Evolutionary conservation across 345 rosid genomes (phyloP), one percentile per base, ranked within the genome.

Genomic region (Linum trigynum): DNA sequence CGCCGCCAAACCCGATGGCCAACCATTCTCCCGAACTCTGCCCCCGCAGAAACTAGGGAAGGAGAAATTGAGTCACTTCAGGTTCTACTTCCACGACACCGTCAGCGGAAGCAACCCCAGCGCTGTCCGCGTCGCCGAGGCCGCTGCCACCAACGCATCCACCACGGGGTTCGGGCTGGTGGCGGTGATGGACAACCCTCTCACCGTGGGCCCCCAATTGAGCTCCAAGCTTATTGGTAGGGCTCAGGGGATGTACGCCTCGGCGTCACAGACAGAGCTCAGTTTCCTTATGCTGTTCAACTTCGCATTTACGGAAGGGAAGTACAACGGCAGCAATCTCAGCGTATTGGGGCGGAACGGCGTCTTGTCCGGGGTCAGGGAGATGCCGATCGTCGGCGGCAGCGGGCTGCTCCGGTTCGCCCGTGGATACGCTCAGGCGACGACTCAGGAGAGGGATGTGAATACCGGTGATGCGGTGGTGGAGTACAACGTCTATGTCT

Each of bases 321-420:
- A 60, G 65, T 72, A 61, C 51, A 76, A 72, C 32, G 80, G 80
- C 15, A 72, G 80, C 74, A 69, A 66, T 1, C 59, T 76, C 7
- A 65, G 65, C 55, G 57, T 76, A 35, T 7, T 65, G 9, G 80
- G 80, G 32, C 65, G 64, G 45, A 66, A 55, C 58, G 39, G 42
- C 15, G 53, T 69, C 9, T 38, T 57, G 38, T 57, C 64, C 3
- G 61, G 57, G 5, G 23, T 63, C 1, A 68, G 74, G 23, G 80
- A 76, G 68, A 60, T 72, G 76, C 61, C 80, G 5, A 64, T 76
- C 2, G 71, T 65, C 12, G 76, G 76, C 3, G 80, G 76, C 42
- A 76, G 65, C 2, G 62, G 62, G 51, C 38, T 61, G 53, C 72
- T 76, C 71, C 57, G 76, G 43, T 69, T 76, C 39, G 76, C 70